Evolutionary conservation across 164 flowering plant genomes (phyloP).

Genomic region (Dillenia turbinata): DNA sequence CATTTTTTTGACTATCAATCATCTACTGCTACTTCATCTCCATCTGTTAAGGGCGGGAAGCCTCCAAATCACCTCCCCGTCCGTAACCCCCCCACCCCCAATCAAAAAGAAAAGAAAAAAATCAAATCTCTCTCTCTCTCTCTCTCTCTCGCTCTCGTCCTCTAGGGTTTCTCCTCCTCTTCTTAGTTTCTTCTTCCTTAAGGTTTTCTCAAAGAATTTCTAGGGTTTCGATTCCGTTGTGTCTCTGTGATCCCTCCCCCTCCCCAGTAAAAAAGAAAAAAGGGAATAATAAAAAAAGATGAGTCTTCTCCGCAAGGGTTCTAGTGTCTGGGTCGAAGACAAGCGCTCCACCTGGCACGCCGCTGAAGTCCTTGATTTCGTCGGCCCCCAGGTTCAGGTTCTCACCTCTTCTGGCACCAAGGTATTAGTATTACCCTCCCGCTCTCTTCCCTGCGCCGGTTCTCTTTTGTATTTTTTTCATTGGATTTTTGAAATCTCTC

Average conservation of each 20-base stretch:
- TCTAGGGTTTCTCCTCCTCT: conserved; percentile 1
- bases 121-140: no score
- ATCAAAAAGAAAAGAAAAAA: no score
- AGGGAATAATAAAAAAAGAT: conserved; percentile 29
- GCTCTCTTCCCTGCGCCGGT: no score
- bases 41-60: no score
- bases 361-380: conserved; percentile 55
- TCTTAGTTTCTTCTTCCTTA: conserved; percentile 6
- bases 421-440: conserved; percentile 28
- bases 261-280: no score
- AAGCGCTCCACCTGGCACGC: conserved; percentile 66
- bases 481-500: not conserved
- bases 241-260: not conserved
- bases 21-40: no score
- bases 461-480: not conserved
- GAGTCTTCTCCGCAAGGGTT: conserved; percentile 60
- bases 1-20: no score
- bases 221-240: conserved; percentile 20
- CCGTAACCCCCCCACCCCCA: no score
- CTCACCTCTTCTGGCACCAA: conserved; percentile 56
- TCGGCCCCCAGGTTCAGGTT: conserved; percentile 54
- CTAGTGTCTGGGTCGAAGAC: conserved; percentile 87
- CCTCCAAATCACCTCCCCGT: no score
- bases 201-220: conserved; percentile 2
- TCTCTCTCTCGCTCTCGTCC: not conserved